Base-by-base conservation (phyloP, 1,139 yeast genomes). In the Taphrina communis region DNA sequence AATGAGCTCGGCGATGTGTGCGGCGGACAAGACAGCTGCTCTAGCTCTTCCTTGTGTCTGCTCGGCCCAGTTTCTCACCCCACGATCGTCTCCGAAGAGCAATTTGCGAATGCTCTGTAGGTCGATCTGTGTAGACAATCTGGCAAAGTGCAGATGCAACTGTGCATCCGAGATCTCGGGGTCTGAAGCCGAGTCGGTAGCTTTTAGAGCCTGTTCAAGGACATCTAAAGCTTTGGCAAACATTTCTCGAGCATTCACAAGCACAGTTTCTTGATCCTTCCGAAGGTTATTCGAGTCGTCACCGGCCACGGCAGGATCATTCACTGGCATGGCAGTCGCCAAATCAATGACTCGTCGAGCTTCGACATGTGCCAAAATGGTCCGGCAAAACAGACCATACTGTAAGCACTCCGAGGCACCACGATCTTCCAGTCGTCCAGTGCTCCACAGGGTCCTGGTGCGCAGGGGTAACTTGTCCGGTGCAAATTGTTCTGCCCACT, bases 381-480 rank as follows among this genome's bases (percentile, higher is more conserved):
- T 55, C 14, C 67, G 67, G 35, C 67, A 63, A 19, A 36, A 53
- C 12, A 36, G 19, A 9, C 67, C 67, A 19, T 63, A 63, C 9
- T 46, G 62, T 12, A 44, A 11, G 46, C 62, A 58, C 61, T 63
- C 67, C 19, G 53, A 36, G 7, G 57, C 60, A 14, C 67, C 67
- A 17, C 67, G 67, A 31, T 63, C 67, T 46, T 63, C 67, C 7
- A 63, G 38, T 3, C 67, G 44, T 19, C 67, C 67, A 11, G 67
- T 48, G 56, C 67, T 57, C 67, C 60, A 55, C 6, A 63, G 48
- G n/a, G 67, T 63, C 31, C 67, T 38, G 3, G 67, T 63, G 3
- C 67, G 67, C n/a, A 63, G 46, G 7, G 67, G 67, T 36, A 63
- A 25, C 11, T 38, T 14, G 14, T 63, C 67, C 21, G 67, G 67